Evolutionary conservation across 805 yeast species (phyloP), one percentile per base, ranked within the genome.

Genomic region (Hanseniaspora nectarophila): DNA sequence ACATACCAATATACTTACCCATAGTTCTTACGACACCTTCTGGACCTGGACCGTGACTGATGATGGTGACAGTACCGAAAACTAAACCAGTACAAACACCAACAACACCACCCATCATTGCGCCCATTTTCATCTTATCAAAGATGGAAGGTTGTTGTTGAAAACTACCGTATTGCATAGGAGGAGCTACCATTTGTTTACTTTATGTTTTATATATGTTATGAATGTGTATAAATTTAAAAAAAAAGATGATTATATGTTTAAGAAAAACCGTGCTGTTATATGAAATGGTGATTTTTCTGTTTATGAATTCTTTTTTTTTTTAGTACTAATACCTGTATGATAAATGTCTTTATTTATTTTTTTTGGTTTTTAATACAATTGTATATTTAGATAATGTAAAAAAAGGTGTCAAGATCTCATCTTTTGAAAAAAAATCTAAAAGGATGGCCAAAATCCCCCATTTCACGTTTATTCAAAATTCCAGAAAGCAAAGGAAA

Each of bases 41-140:
- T 45, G 99, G 98, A 13, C 95, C 96, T n/a, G 98, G 92, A 18
- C 99, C 99, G 59, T 84, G 81, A 53, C 88, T 89, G 58, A 87
- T 67, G 59, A 94, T 83, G 54, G 96, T 82, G 63, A 85, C 80
- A 23, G 96, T 95, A 48, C 97, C 98, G 67, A 90, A 92, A 58
- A 94, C 71, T 45, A 90, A 82, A 56, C 98, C 98, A 37, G 90
- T 87, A 62, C 94, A 92, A 9, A 88, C 92, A 58, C 98, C 98
- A 18, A 70, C 74, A 1, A 73, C 67, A 16, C 73, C 80, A 57
- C 99, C 99, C 97, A 92, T 92, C 72, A 90, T 72, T 56, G 88
- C 82, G 52, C 99, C 99, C 97, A 92, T 92, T 71, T 92, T 92
- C 78, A 92, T 85, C 72, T 92, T 92, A 53, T 92, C 96, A 71